phyloP scores from a whole-genome alignment of 2,329 filamentous ascomycete genomes.

The Dactylellina leptospora region DNA sequence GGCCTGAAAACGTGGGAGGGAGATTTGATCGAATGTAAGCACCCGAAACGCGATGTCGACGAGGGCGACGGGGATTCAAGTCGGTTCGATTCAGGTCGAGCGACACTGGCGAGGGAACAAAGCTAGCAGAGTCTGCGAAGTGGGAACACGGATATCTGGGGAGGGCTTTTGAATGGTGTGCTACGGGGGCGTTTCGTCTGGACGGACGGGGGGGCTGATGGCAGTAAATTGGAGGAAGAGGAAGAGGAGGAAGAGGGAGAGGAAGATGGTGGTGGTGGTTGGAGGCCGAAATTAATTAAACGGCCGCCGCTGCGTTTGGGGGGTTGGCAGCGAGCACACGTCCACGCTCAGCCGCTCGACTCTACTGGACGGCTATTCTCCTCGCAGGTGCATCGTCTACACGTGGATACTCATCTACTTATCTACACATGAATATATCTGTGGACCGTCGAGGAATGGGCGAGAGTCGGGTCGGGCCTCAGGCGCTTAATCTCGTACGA shows the following conservation, averaged over 20 bases:
- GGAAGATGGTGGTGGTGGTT: background rate
- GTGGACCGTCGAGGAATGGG: no score
- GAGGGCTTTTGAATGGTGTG: background rate
- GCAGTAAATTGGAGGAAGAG: slow-evolving; percentile 1
- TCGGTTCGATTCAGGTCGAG: slow-evolving; percentile 1
- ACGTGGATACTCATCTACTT: no score
- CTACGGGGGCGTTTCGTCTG: background rate
- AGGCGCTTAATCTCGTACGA: no score
- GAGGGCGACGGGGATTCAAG: background rate
- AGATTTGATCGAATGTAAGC: slow-evolving; percentile 9
- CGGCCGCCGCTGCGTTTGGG: no score
- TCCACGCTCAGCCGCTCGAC: no score
- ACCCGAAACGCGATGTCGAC: slow-evolving; percentile 29
- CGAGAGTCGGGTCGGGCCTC: no score
- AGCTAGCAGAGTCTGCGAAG: background rate
- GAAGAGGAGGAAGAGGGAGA: background rate
- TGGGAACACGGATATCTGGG: no score
- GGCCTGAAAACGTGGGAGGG: no score
- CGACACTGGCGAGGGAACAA: background rate
- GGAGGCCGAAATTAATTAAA: background rate
- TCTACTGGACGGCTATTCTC: no score
- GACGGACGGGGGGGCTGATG: background rate
- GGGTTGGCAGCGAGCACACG: no score
- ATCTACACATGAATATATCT: no score
- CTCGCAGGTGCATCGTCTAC: no score